These are phyloP conservation scores for Neoboletus magnificus DNA, from an alignment of 768 basidiomycete genomes.

Conservation along the genomic window DNA sequence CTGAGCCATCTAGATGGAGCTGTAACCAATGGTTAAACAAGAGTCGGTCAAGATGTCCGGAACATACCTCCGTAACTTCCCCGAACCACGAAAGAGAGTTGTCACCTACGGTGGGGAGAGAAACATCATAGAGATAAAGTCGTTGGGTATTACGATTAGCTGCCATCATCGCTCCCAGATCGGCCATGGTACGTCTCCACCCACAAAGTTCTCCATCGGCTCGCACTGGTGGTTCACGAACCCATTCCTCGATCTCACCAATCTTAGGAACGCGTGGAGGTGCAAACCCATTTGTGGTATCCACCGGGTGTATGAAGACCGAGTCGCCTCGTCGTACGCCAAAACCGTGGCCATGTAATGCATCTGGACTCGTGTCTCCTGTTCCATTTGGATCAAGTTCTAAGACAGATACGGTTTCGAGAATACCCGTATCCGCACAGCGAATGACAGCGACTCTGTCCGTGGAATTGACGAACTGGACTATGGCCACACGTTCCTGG, in stretches of 20 bases:
- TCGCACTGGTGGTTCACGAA: slow-evolving; percentile 54
- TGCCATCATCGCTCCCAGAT: slow-evolving; percentile 61
- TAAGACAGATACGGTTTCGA: slow-evolving; percentile 73
- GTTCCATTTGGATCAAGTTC: slow-evolving; percentile 87
- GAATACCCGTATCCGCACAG: slow-evolving; percentile 49
- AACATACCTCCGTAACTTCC: slow-evolving; percentile 70
- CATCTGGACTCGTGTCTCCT: slow-evolving; percentile 45
- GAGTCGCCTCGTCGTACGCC: slow-evolving; percentile 83
- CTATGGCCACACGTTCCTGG: slow-evolving; percentile 60
- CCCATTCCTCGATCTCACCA: slow-evolving; percentile 81
- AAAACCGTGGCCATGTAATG: slow-evolving; percentile 52
- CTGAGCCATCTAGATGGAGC: slow-evolving; percentile 72
- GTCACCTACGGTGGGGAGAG: slow-evolving; percentile 39
- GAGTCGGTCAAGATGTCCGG: neutral
- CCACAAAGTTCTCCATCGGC: slow-evolving; percentile 53
- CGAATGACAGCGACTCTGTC: slow-evolving; percentile 70
- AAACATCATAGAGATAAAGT: slow-evolving; percentile 40
- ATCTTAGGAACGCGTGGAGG: slow-evolving; percentile 75
- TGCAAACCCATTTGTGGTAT: slow-evolving; percentile 68
- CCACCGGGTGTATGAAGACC: slow-evolving; percentile 73
- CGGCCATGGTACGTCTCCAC: slow-evolving; percentile 70
- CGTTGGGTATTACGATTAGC: slow-evolving; percentile 39
- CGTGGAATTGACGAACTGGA: slow-evolving; percentile 71
- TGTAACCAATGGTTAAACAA: slow-evolving; percentile 28
- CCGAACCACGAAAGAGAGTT: slow-evolving; percentile 73